A percentile compares a stretch with the other conserved stretches of the same genome.
phyloP scores from a whole-genome alignment of 495 filamentous ascomycete species.

The Xylona heveae region DNA sequence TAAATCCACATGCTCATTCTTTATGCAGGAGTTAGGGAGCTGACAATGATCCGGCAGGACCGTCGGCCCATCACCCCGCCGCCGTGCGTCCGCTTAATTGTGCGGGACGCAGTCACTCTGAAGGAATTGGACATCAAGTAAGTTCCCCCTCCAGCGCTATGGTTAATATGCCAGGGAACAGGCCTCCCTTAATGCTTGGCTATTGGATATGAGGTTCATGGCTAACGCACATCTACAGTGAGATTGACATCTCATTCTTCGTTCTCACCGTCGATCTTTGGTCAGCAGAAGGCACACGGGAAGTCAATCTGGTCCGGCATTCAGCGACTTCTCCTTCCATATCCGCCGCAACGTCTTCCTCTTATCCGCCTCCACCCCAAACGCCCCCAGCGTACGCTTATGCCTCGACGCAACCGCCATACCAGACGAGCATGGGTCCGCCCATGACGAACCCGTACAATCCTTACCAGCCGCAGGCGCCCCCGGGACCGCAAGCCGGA shows the following conservation, averaged over 20 bases:
- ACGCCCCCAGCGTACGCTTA: not conserved
- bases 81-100: conserved; percentile 70
- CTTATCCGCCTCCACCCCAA: conserved; percentile 40
- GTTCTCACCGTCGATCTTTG: conserved; percentile 88
- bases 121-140: conserved; percentile 84
- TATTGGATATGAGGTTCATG: not conserved
- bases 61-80: conserved; percentile 91
- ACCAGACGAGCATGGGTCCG: conserved; percentile 3
- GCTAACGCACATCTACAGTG: too few relatives aligned
- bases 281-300: conserved; percentile 59
- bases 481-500: conserved; percentile 19
- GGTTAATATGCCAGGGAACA: too few relatives aligned
- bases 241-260: conserved; percentile 72
- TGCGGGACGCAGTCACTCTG: conserved; percentile 56
- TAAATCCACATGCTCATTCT: not conserved
- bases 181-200: not conserved
- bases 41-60: conserved; percentile 35
- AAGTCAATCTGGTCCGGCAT: conserved; percentile 87
- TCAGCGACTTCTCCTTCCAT: conserved; percentile 78
- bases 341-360: conserved; percentile 56
- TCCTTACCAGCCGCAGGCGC: conserved; percentile 14
- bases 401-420: conserved; percentile 3
- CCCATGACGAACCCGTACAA: conserved; percentile 6
- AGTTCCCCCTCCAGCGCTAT: conserved; percentile 14
- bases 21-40: too few relatives aligned